Conservation (phyloP, 306 rosid species). For the Trifolium pratense region DNA sequence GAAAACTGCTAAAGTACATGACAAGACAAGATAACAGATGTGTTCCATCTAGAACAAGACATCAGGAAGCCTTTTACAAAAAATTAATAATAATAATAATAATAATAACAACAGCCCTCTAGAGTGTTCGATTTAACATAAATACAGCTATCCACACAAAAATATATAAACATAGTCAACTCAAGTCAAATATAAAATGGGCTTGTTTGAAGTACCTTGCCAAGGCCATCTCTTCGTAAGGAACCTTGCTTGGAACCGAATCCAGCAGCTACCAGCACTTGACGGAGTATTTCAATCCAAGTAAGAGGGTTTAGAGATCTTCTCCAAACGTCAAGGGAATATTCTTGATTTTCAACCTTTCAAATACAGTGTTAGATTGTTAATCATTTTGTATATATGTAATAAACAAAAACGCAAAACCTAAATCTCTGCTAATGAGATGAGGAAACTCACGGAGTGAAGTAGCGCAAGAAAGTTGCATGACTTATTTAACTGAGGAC, state of each 20-base stretch:
- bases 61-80: slow-evolving; percentile 19
- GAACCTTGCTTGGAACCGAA: slow-evolving; percentile 84
- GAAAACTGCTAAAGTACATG: slow-evolving; percentile 28
- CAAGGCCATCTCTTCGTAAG: slow-evolving; percentile 60
- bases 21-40: slow-evolving; percentile 12
- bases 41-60: neutral
- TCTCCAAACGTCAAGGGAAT: slow-evolving; percentile 73
- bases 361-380: slow-evolving; percentile 39
- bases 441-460: slow-evolving; percentile 74
- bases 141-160: slow-evolving; percentile 3
- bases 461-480: slow-evolving; percentile 90
- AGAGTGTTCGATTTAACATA: neutral
- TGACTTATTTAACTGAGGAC: slow-evolving; percentile 70
- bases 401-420: slow-evolving; percentile 9
- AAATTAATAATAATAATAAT: neutral
- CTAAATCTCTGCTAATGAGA: slow-evolving; percentile 33
- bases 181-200: slow-evolving; percentile 10
- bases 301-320: slow-evolving; percentile 82
- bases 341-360: slow-evolving; percentile 79
- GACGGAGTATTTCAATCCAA: slow-evolving; percentile 92
- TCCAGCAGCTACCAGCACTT: slow-evolving; percentile 91
- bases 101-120: neutral
- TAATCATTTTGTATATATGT: slow-evolving; percentile 23
- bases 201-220: slow-evolving; percentile 65
- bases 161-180: neutral